Conservation (phyloP, 352 stramenopile species). For the Pythium monospermum region DNA sequence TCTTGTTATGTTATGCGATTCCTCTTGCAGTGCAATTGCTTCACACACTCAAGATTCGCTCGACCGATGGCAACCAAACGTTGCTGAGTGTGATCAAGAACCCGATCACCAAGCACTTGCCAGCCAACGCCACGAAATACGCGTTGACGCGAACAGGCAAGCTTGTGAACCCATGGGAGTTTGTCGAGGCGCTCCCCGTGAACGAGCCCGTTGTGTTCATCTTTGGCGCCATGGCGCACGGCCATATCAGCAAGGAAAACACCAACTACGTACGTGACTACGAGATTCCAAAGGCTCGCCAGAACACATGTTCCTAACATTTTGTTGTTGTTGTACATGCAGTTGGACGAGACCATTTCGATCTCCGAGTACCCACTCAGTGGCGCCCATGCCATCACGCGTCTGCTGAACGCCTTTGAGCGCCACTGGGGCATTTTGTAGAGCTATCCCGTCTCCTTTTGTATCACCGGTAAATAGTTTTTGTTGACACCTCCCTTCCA, state of each 20-base stretch:
- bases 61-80: slow-evolving; percentile 93
- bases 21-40: slow-evolving; percentile 96
- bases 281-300: too few relatives aligned
- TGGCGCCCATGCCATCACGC: slow-evolving; percentile 94
- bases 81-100: slow-evolving; percentile 99
- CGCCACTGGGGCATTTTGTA: slow-evolving; percentile 98
- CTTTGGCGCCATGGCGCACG: slow-evolving; percentile 96
- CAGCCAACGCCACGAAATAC: slow-evolving; percentile 94
- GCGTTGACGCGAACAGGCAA: slow-evolving; percentile 91
- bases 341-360: slow-evolving; percentile 94
- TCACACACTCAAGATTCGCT: slow-evolving; percentile 99
- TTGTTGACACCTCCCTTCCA: too few relatives aligned
- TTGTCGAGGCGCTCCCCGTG: slow-evolving; percentile 89
- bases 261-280: slow-evolving; percentile 92
- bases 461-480: slow-evolving; percentile 13
- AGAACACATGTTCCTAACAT: not conserved
- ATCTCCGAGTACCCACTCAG: slow-evolving; percentile 98
- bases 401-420: slow-evolving; percentile 97
- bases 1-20: slow-evolving; percentile 23
- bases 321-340: not conserved
- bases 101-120: slow-evolving; percentile 96
- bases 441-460: slow-evolving; percentile 8
- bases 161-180: slow-evolving; percentile 94
- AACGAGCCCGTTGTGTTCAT: slow-evolving; percentile 96
- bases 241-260: slow-evolving; percentile 96